Evolutionary conservation across 2,329 filamentous ascomycete species (phyloP).

Genomic region (Venturia nashicola): DNA sequence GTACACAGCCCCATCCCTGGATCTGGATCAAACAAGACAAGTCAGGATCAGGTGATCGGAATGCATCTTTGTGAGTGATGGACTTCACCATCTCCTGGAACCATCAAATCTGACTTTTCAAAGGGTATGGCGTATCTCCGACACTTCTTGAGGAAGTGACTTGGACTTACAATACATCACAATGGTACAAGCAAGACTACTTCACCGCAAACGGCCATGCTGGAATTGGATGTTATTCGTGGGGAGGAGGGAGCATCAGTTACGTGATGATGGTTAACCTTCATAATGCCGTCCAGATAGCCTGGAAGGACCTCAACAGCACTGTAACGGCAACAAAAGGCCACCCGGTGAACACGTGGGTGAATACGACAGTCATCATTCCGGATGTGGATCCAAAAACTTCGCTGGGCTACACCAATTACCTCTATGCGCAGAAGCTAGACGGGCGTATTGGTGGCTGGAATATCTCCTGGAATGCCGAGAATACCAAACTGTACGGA

Average conservation of each 20-base stretch:
- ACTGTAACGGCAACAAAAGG: slow-evolving; percentile 17
- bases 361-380: slow-evolving; percentile 21
- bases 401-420: slow-evolving; percentile 30
- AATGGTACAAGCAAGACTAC: slow-evolving; percentile 9
- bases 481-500: slow-evolving; percentile 24
- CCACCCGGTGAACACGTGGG: slow-evolving; percentile 30
- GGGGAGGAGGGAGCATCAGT: slow-evolving; percentile 25
- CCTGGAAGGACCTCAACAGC: slow-evolving; percentile 32
- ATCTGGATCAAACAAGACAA: slow-evolving; percentile 3
- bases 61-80: slow-evolving; percentile 9
- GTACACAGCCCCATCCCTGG: slow-evolving; percentile 8
- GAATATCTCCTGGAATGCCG: slow-evolving; percentile 25
- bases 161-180: slow-evolving; percentile 10
- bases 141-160: slow-evolving; percentile 8
- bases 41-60: slow-evolving; percentile 9
- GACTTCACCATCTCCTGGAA: background rate
- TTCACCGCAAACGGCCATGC: slow-evolving; percentile 25
- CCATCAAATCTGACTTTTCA: background rate
- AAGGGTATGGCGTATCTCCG: slow-evolving; percentile 2
- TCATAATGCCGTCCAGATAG: slow-evolving; percentile 27
- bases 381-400: slow-evolving; percentile 26
- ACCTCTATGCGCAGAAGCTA: slow-evolving; percentile 28
- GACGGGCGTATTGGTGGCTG: slow-evolving; percentile 26
- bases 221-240: slow-evolving; percentile 32
- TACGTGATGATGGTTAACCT: slow-evolving; percentile 33